Percentiles rank a stretch among this genome's conserved stretches.
phyloP scores from a whole-genome alignment of 2,329 filamentous ascomycete species.

The Tolypocladium sp. region DNA sequence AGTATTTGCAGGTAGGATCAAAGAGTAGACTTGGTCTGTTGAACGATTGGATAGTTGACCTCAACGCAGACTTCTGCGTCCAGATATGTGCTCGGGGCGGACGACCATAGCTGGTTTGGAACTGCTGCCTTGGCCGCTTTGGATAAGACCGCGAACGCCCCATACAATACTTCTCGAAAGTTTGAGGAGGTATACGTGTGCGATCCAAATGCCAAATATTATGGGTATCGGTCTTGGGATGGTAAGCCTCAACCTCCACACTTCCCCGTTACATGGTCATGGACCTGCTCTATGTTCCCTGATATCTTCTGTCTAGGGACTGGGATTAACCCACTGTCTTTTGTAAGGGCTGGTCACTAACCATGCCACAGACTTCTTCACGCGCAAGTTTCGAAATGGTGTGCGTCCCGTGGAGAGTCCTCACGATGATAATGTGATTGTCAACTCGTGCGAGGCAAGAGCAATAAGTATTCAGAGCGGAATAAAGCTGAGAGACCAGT shows the following conservation, averaged over 20 bases:
- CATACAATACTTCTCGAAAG: constrained; percentile 28
- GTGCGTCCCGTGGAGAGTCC: constrained; percentile 49
- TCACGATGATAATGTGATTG: constrained; percentile 43
- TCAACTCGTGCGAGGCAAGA: constrained; percentile 56
- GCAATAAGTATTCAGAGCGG: constrained; percentile 41
- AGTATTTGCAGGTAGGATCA: constrained; percentile 33
- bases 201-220: constrained; percentile 41
- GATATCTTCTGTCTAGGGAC: no score
- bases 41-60: background rate
- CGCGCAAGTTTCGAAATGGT: constrained; percentile 40
- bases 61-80: constrained; percentile 38
- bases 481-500: constrained; percentile 47
- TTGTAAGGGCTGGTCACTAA: no score
- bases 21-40: no score
- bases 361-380: constrained; percentile 47
- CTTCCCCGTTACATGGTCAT: no score
- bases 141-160: constrained; percentile 40
- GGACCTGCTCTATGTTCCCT: no score
- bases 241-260: constrained; percentile 16
- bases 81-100: constrained; percentile 35
- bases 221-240: constrained; percentile 62
- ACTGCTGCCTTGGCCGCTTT: constrained; percentile 37
- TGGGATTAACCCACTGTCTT: no score
- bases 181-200: constrained; percentile 57
- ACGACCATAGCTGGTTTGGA: constrained; percentile 45